A percentile compares a stretch with the other conserved stretches of the same genome.
Conservation (phyloP, 768 basidiomycete species). For the Termitomyces sp. region DNA sequence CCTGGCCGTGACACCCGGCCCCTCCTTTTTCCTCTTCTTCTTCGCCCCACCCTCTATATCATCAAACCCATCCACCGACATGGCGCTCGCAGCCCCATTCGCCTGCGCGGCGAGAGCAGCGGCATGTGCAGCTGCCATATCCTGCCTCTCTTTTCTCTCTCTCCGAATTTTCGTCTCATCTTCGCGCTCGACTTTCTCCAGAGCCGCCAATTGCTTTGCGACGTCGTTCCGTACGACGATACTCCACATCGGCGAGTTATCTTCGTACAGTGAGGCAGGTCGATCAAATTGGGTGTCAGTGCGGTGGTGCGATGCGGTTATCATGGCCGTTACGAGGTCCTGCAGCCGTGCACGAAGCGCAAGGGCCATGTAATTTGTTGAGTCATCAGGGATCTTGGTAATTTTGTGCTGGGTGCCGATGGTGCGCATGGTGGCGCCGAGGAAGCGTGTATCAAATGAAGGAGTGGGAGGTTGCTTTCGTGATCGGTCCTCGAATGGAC, state of each 20-base stretch:
- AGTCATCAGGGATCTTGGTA: slow-evolving; percentile 62
- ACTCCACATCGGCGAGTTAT: slow-evolving; percentile 79
- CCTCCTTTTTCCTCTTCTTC: slow-evolving; percentile 84
- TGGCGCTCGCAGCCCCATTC: slow-evolving; percentile 29
- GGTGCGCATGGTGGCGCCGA: slow-evolving; percentile 65
- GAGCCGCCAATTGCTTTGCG: slow-evolving; percentile 67
- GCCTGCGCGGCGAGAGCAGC: slow-evolving; percentile 60
- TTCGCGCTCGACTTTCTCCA: slow-evolving; percentile 80
- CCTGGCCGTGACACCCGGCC: slow-evolving; percentile 77
- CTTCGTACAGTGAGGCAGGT: slow-evolving; percentile 60
- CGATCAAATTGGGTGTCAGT: slow-evolving; percentile 68
- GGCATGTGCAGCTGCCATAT: slow-evolving; percentile 68
- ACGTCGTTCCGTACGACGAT: slow-evolving; percentile 75
- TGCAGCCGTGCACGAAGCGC: slow-evolving; percentile 74
- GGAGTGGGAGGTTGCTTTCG: slow-evolving; percentile 71
- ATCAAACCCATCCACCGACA: slow-evolving; percentile 27
- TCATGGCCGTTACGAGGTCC: slow-evolving; percentile 65
- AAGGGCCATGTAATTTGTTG: slow-evolving; percentile 74
- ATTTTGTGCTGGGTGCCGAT: slow-evolving; percentile 70
- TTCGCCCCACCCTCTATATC: slow-evolving; percentile 54
- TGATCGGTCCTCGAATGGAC: slow-evolving; percentile 73
- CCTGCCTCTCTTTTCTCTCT: slow-evolving; percentile 76
- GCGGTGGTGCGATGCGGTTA: slow-evolving; percentile 65
- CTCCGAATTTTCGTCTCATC: slow-evolving; percentile 74
- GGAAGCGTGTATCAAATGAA: slow-evolving; percentile 61